Evolutionary conservation across 768 basidiomycete species (phyloP).

Genomic region (Phlegmacium glaucopus): DNA sequence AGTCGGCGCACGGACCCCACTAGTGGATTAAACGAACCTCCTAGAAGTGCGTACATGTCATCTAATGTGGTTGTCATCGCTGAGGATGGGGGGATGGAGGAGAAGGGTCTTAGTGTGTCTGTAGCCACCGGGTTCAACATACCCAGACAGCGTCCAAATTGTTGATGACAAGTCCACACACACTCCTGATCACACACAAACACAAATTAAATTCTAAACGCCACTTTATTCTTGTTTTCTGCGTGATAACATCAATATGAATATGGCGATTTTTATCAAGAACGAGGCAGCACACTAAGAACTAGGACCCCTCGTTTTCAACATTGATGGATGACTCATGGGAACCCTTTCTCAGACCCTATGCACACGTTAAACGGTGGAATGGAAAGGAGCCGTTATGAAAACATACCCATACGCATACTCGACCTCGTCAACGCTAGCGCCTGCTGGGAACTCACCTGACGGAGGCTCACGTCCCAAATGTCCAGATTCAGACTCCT

Average conservation of each 20-base stretch:
- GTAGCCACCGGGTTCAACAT: conserved; percentile 55
- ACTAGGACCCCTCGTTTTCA: too few species aligned
- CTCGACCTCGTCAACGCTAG: conserved; percentile 87
- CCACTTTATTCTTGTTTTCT: not conserved
- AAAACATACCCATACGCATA: conserved; percentile 76
- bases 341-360: conserved; percentile 1
- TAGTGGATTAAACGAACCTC: conserved; percentile 8
- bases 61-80: conserved; percentile 15
- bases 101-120: conserved; percentile 44
- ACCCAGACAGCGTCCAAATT: conserved; percentile 68
- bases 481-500: conserved; percentile 68
- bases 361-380: not conserved
- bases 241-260: too few species aligned
- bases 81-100: conserved; percentile 27
- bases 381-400: not conserved
- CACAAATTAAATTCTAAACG: conserved; percentile 23
- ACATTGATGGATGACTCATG: too few species aligned
- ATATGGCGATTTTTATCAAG: too few species aligned
- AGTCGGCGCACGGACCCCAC: conserved; percentile 55
- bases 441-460: conserved; percentile 72
- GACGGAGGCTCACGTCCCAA: conserved; percentile 58
- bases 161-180: conserved; percentile 55
- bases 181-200: conserved; percentile 45
- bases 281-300: too few species aligned
- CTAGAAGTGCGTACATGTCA: conserved; percentile 6